These are phyloP conservation scores for Solanum chaucha DNA, from an alignment of 257 asterid genomes.

Conservation along the genomic window DNA sequence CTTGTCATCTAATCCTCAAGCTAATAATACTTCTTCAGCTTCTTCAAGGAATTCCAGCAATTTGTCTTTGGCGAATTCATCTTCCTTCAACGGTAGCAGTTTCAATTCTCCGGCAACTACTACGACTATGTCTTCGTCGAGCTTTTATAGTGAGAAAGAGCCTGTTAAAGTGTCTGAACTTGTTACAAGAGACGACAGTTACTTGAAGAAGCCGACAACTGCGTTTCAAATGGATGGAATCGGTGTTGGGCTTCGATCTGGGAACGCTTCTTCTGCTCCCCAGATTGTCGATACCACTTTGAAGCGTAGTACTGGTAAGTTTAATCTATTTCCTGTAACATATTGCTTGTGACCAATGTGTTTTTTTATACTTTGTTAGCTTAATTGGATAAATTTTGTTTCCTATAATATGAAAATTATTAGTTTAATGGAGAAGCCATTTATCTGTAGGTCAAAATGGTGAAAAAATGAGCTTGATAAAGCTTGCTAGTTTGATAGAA, in stretches of 20 bases:
- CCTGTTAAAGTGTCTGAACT: slow-evolving; percentile 26
- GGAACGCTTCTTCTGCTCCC: slow-evolving; percentile 24
- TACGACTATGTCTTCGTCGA: not conserved
- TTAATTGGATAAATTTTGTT: not conserved
- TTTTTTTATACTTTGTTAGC: not conserved
- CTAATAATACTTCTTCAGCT: not conserved
- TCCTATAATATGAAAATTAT: not conserved
- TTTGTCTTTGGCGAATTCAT: slow-evolving; percentile 15
- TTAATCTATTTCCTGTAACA: not conserved
- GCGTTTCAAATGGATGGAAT: slow-evolving; percentile 32
- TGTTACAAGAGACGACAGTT: slow-evolving; percentile 54
- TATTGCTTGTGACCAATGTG: not conserved
- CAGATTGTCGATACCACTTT: slow-evolving; percentile 59
- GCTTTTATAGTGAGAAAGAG: slow-evolving; percentile 42
- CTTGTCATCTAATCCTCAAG: not conserved
- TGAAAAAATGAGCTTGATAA: slow-evolving; percentile 65
- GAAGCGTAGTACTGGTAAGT: slow-evolving; percentile 49
- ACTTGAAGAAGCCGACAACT: slow-evolving; percentile 43
- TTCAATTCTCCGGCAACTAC: slow-evolving; percentile 29
- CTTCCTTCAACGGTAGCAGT: slow-evolving; percentile 31
- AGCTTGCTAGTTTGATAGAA: slow-evolving; percentile 74
- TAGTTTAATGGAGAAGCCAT: not conserved
- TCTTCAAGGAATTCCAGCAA: not conserved
- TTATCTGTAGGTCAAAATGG: slow-evolving; percentile 59
- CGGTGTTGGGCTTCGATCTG: slow-evolving; percentile 21